phyloP scores from a whole-genome alignment of 768 basidiomycete species.

The Suillus clintonianus region DNA sequence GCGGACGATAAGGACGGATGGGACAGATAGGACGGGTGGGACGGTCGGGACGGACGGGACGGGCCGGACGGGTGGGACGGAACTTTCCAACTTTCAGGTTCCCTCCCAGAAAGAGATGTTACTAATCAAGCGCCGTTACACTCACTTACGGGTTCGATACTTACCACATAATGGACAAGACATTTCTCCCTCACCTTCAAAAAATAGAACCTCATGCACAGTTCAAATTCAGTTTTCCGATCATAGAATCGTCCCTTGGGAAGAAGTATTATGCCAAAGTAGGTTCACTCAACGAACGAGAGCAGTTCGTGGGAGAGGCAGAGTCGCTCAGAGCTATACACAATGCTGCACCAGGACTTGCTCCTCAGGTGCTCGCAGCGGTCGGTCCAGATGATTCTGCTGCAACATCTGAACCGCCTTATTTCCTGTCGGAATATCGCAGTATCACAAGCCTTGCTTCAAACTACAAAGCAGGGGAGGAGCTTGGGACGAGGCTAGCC shows the following conservation, averaged over 20 bases:
- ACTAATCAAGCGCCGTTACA: too few relatives aligned
- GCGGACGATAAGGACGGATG: too few relatives aligned
- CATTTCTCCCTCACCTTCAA: conserved; percentile 47
- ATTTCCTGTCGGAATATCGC: conserved; percentile 78
- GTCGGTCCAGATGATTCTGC: conserved; percentile 38
- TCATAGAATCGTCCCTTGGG: conserved; percentile 58
- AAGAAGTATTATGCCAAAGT: conserved; percentile 62
- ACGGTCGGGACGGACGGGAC: too few relatives aligned
- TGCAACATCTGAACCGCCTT: conserved; percentile 45
- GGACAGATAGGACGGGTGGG: too few relatives aligned
- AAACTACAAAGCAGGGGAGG: conserved; percentile 43
- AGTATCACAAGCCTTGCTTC: conserved; percentile 45
- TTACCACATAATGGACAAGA: conserved; percentile 5
- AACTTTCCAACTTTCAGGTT: too few relatives aligned
- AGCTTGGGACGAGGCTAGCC: conserved; percentile 63
- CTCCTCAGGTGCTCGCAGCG: conserved; percentile 55
- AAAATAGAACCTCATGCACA: conserved; percentile 51
- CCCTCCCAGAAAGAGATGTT: too few relatives aligned
- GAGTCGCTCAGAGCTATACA: conserved; percentile 67
- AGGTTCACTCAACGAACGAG: conserved; percentile 51
- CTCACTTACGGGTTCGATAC: background rate
- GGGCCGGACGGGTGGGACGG: too few relatives aligned
- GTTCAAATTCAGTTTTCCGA: conserved; percentile 48
- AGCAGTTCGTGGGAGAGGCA: conserved; percentile 71
- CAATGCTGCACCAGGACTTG: conserved; percentile 66